Evolutionary conservation across 139 green algal genomes (phyloP).

Genomic region (Monoraphidium neglectum): DNA sequence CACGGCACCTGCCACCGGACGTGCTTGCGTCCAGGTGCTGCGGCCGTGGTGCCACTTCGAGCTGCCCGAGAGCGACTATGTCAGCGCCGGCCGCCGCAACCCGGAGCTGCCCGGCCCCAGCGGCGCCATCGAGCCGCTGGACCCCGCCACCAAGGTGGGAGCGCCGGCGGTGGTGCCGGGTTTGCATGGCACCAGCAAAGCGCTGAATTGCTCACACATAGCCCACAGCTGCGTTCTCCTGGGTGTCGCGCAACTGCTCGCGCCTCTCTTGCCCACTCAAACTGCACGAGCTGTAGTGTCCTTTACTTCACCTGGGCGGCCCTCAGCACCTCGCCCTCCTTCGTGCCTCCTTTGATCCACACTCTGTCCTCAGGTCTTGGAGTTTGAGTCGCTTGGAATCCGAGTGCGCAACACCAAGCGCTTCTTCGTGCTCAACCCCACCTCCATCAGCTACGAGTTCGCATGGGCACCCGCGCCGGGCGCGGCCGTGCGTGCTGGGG

Average conservation of each 20-base stretch:
- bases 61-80: slow-evolving; percentile 71
- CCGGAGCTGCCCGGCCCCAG: slow-evolving; percentile 57
- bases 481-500: slow-evolving; percentile 4
- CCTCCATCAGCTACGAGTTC: slow-evolving; percentile 79
- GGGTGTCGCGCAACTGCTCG: too few species aligned
- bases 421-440: slow-evolving; percentile 87
- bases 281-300: too few species aligned
- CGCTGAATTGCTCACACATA: too few species aligned
- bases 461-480: slow-evolving; percentile 50
- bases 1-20: too few species aligned
- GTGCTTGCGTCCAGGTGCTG: too few species aligned
- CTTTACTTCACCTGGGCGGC: too few species aligned
- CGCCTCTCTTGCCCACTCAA: too few species aligned
- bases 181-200: too few species aligned
- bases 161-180: too few species aligned
- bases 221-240: too few species aligned
- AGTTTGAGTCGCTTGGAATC: slow-evolving; percentile 75
- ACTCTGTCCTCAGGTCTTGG: slow-evolving; percentile 58
- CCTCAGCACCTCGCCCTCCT: too few species aligned
- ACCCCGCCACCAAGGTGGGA: slow-evolving; percentile 61
- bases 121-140: slow-evolving; percentile 58
- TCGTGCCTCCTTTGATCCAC: too few species aligned
- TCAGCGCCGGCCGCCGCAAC: slow-evolving; percentile 53
- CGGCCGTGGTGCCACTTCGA: slow-evolving; percentile 88
- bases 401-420: slow-evolving; percentile 70